Percentiles rank a stretch among this genome's conserved stretches.
phyloP scores from a whole-genome alignment of 768 basidiomycete species.

The Gloeostereum incarnatum region DNA sequence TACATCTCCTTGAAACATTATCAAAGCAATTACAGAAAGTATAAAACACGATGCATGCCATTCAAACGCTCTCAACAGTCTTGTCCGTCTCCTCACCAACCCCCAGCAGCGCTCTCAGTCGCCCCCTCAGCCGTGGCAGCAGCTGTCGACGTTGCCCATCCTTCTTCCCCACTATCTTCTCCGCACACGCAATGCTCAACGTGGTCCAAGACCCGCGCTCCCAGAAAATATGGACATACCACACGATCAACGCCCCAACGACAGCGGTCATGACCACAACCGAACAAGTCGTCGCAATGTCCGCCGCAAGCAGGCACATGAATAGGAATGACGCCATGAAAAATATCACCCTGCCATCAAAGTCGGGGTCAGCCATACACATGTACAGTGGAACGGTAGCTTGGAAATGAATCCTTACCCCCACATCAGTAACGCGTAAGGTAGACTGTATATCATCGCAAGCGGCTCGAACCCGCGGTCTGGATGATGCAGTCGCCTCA shows the following conservation, averaged over 20 bases:
- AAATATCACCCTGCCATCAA: too few relatives aligned
- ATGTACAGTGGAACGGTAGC: background rate
- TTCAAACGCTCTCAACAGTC: background rate
- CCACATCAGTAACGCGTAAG: constrained; percentile 30
- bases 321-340: constrained; percentile 22
- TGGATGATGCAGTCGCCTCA: constrained; percentile 7
- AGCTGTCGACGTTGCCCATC: constrained; percentile 4
- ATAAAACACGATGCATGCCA: background rate
- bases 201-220: constrained; percentile 7
- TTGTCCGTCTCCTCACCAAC: background rate
- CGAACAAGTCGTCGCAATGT: constrained; percentile 14
- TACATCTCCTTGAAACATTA: too few relatives aligned
- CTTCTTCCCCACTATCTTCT: background rate
- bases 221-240: constrained; percentile 17
- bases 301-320: constrained; percentile 18
- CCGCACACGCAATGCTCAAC: too few relatives aligned
- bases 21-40: constrained; percentile 1
- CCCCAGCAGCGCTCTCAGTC: background rate
- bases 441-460: constrained; percentile 29
- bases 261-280: constrained; percentile 14
- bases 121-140: constrained; percentile 4
- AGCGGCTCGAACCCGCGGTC: constrained; percentile 23
- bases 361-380: constrained; percentile 20
- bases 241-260: constrained; percentile 14
- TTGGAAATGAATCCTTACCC: constrained; percentile 15